Evolutionary conservation across 2,329 filamentous ascomycete species (phyloP), one percentile per base, ranked within the genome.

Genomic region (Bipolaris oryzae): DNA sequence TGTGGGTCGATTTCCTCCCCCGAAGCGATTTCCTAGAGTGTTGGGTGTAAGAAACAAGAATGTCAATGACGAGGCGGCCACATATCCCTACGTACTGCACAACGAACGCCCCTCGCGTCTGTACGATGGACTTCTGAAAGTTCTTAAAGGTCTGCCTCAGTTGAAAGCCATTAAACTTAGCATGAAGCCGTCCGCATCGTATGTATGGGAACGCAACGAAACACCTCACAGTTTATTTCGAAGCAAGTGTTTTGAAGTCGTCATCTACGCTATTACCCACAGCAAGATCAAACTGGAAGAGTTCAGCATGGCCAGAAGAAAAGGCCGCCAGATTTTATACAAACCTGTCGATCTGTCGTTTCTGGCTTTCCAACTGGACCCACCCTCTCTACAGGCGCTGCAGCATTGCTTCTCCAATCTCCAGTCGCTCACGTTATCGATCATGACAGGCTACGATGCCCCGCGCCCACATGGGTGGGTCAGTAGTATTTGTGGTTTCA

Each of bases 21-120:
- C 70, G 25, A 73, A 72, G 39, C 68, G 70, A 15, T 71, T 73
- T 21, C 55, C 62, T 7, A 60, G 55, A 28, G 53, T 69, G 1
- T 46, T 62, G 11, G 57, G 61, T 16, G 49, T 70, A 28, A 62
- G 57, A 25, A 43, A 53, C 9, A 45, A 56, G 33, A 42, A 72
- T 38, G 61, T 70, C 7, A 59, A 38, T 6, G 59, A 60, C 23
- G 69, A 72, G 38, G 58, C 63, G 4, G 64, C 58, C 4, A 53
- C 69, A 20, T 66, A 65, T 44, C 55, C 67, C 13, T 68, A 71
- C 42, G 60, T 72, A 21, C 37, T 55, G 9, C 43, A 48, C 35
- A 49, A 50, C 21, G 44, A 59, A 1, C 58, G 67, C 44, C 60
- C 60, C 3, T 59, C 51, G 23, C 57, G 55, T 20, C 61, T 69